These are phyloP conservation scores for Cymbopogon flexuosus DNA, from an alignment of 202 grass and related monocot genomes.

Conservation along the genomic window DNA sequence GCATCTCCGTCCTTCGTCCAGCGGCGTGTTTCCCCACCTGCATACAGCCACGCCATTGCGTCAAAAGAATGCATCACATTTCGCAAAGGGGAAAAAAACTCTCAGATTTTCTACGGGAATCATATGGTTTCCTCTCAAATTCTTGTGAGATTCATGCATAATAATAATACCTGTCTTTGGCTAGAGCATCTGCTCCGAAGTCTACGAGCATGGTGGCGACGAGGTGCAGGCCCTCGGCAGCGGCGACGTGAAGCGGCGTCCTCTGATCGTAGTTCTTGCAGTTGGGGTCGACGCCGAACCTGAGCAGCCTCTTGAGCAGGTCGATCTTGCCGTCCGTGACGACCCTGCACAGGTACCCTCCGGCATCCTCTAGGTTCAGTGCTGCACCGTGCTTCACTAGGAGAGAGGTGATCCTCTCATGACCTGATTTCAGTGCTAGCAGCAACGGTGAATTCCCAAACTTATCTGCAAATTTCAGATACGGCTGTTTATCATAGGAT, in stretches of 20 bases:
- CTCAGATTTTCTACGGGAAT: neutral
- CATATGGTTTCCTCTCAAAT: neutral
- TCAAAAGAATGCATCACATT: neutral
- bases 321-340: conserved; percentile 53
- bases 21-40: conserved; percentile 85
- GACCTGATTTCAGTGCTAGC: conserved; percentile 62
- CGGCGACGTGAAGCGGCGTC: conserved; percentile 74
- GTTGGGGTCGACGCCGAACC: conserved; percentile 68
- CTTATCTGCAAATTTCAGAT: conserved; percentile 53
- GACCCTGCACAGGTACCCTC: conserved; percentile 60
- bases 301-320: conserved; percentile 53
- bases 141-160: neutral
- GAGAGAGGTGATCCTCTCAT: conserved; percentile 57
- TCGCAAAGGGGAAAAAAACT: neutral
- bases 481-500: neutral
- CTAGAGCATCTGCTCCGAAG: conserved; percentile 57
- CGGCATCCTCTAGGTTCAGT: conserved; percentile 64
- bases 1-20: conserved; percentile 68
- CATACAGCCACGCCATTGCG: neutral
- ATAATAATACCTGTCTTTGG: conserved; percentile 49
- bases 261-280: conserved; percentile 75
- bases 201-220: conserved; percentile 57
- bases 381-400: conserved; percentile 54
- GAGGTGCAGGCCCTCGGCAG: conserved; percentile 66
- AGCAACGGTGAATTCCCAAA: conserved; percentile 71